Conservation (phyloP, 2,329 filamentous ascomycete genomes). For the Ceratocystis cubensis region DNA sequence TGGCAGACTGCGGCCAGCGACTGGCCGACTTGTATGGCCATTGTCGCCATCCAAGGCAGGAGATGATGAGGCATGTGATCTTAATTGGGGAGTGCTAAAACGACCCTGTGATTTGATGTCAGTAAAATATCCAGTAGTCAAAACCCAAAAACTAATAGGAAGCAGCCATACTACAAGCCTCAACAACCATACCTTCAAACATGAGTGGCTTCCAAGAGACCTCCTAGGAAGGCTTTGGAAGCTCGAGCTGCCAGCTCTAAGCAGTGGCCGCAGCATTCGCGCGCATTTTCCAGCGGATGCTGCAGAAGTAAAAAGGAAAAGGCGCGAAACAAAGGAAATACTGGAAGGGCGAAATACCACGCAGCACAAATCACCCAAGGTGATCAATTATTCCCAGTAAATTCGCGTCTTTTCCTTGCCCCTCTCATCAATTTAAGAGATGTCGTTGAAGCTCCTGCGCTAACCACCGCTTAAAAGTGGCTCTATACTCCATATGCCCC, state of each 20-base stretch:
- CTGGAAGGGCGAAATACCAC: neutral
- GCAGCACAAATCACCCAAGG: neutral
- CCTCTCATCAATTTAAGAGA: neutral
- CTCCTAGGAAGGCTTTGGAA: neutral
- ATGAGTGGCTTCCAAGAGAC: neutral
- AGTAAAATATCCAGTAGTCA: neutral
- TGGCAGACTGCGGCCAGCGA: neutral
- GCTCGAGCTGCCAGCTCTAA: slow-evolving; percentile 15
- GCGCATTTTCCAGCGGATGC: slow-evolving; percentile 15
- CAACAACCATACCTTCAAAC: neutral
- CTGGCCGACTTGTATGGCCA: neutral
- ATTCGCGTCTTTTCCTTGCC: neutral
- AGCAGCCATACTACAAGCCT: too few relatives aligned
- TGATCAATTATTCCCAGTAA: neutral
- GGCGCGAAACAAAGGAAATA: neutral
- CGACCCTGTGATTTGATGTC: neutral
- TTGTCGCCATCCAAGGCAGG: neutral
- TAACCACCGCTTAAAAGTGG: slow-evolving; percentile 3
- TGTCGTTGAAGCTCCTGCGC: slow-evolving; percentile 5
- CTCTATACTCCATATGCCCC: slow-evolving; percentile 1
- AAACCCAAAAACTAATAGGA: neutral
- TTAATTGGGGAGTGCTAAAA: neutral
- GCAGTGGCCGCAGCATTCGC: slow-evolving; percentile 16
- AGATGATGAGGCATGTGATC: neutral
- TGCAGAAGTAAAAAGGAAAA: neutral